Evolutionary conservation across 805 yeast genomes (phyloP), one percentile per base, ranked within the genome.

Genomic region (Ogataea minuta): DNA sequence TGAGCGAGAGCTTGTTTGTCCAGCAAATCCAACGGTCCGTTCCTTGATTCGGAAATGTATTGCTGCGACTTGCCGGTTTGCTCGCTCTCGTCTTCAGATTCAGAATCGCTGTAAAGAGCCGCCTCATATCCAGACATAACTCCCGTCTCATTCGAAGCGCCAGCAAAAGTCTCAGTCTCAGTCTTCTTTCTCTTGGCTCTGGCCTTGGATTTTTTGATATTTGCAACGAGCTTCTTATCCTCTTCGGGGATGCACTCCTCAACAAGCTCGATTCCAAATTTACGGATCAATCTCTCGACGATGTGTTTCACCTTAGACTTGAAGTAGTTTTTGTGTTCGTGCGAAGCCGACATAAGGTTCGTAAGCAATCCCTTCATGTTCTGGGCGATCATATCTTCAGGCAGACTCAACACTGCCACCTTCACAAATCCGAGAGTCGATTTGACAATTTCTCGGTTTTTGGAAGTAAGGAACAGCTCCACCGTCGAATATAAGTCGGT

Each of bases 251-350:
- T 89, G 36, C 79, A 76, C 38, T 68, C 68, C 57, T 85, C 95
- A 36, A 93, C 76, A n/a, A 70, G 74, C 23, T 90, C 97, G 46
- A 77, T 74, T n/a, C 98, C 96, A 58, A 87, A 88, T 58, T 89
- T 81, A 60, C 99, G 78, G 39, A 91, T 77, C 55, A 93, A 69
- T 53, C 98, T 77, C 71, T 93, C 99, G 46, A 93, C 70, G 39
- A 93, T 84, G 57, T 93, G 97, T 67, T 88, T 87, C 25, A 93
- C 91, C 63, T 87, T 91, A 10, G 90, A 77, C 60, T 87, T 89
- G 74, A 93, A 93, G 59, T 89, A 96, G 33, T 95, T 95, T 56
- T 88, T 87, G 64, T 91, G 97, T 60, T 90, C 97, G 60, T 88
- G 93, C 28, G 96, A 87, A 93, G 97, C 90, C 45, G 80, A 79